These are phyloP conservation scores for Chaetoscypha palmicola DNA, from an alignment of 2,329 filamentous ascomycete species.

Conservation along the genomic window DNA sequence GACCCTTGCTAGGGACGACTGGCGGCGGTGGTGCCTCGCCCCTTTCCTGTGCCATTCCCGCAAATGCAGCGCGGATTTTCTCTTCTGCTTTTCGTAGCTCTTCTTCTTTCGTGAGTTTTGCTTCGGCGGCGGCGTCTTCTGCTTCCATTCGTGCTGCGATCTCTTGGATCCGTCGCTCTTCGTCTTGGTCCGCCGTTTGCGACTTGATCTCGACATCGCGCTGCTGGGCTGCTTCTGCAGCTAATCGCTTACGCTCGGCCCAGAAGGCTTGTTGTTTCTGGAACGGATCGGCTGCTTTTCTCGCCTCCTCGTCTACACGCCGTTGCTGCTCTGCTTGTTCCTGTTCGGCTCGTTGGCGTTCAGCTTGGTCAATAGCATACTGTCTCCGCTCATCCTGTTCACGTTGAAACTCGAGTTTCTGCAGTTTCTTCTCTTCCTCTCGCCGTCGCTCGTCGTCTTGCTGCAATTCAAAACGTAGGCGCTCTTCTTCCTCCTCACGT, in stretches of 20 bases:
- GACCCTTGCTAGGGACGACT: neutral
- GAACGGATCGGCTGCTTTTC: neutral
- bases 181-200: neutral
- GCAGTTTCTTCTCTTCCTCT: neutral
- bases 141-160: neutral
- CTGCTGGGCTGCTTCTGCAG: neutral
- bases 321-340: neutral
- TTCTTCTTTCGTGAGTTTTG: conserved; percentile 1
- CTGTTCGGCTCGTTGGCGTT: neutral
- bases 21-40: neutral
- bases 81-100: conserved; percentile 7
- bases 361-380: neutral
- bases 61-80: conserved; percentile 8
- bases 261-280: neutral
- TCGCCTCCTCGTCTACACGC: neutral
- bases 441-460: conserved; percentile 1
- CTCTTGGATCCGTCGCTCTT: neutral
- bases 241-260: neutral
- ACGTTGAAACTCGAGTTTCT: neutral
- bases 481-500: conserved; percentile 1
- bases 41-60: conserved; percentile 6
- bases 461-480: neutral
- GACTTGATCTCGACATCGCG: neutral
- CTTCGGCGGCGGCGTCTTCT: conserved; percentile 2
- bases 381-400: neutral